phyloP scores from a whole-genome alignment of 78 protist species.

The Dictyostelium intermedium region DNA sequence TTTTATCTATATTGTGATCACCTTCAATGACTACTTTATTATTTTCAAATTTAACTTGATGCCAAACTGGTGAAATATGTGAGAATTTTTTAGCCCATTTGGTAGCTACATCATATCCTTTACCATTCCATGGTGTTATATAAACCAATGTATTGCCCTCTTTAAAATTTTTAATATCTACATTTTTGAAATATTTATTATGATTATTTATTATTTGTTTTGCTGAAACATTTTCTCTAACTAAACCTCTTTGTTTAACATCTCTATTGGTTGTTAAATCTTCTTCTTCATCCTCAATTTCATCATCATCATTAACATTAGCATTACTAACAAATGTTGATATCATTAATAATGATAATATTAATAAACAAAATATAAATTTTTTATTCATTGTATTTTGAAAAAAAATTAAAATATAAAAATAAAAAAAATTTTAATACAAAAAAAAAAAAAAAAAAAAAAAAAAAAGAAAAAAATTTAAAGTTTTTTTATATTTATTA shows the following conservation, averaged over 20 bases:
- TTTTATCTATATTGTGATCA: conserved; percentile 12
- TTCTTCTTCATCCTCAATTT: not conserved
- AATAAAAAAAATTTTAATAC: not conserved
- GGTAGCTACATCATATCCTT: conserved; percentile 31
- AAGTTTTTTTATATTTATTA: not conserved
- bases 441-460: not conserved
- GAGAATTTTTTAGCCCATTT: conserved; percentile 22
- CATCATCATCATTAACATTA: not conserved
- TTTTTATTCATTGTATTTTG: not conserved
- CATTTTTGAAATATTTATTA: not conserved
- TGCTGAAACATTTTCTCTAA: conserved; percentile 42
- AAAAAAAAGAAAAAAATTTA: not conserved
- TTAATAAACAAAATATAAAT: not conserved
- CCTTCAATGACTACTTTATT: not conserved
- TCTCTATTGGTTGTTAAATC: not conserved
- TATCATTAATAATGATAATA: not conserved
- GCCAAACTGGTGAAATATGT: conserved; percentile 63
- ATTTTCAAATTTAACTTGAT: not conserved
- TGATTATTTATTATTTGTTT: not conserved
- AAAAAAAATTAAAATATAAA: not conserved
- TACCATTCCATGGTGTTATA: conserved; percentile 59
- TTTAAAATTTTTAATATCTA: not conserved
- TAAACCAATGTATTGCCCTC: conserved; percentile 13
- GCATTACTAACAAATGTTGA: not conserved
- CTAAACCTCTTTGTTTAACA: conserved; percentile 27